phyloP scores from a whole-genome alignment of 768 basidiomycete genomes.

The Chalciporus chontae region DNA sequence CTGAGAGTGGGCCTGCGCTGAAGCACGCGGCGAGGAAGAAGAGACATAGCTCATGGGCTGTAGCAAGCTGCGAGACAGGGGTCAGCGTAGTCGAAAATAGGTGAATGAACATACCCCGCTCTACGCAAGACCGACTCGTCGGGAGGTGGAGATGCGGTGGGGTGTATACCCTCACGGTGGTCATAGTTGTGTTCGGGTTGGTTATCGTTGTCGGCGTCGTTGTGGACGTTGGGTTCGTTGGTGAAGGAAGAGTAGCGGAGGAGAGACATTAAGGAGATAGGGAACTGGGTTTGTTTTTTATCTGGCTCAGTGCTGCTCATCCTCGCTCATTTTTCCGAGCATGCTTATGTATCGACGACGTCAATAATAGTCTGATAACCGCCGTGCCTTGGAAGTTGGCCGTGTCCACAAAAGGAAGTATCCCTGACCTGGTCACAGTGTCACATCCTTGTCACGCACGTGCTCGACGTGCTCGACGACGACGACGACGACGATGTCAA shows the following conservation, averaged over 20 bases:
- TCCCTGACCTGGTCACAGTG: too few species aligned
- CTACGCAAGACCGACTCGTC: constrained; percentile 45
- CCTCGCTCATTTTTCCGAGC: neutral
- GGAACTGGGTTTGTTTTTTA: neutral
- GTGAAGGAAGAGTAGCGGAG: neutral
- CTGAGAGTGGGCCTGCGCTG: constrained; percentile 46
- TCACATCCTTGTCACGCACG: neutral
- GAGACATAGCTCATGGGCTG: constrained; percentile 49
- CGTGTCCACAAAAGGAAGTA: too few species aligned
- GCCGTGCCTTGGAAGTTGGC: too few species aligned
- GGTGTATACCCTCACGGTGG: constrained; percentile 13
- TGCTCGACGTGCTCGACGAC: constrained; percentile 14
- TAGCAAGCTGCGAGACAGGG: constrained; percentile 43
- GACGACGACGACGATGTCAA: constrained; percentile 40
- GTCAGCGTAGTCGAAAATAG: neutral
- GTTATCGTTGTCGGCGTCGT: neutral
- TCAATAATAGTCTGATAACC: too few species aligned
- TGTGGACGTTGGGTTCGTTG: neutral
- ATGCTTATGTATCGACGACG: neutral
- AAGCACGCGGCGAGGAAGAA: constrained; percentile 20
- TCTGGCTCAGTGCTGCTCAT: neutral
- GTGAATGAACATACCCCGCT: constrained; percentile 45
- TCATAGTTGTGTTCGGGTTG: constrained; percentile 1
- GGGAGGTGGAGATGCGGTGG: constrained; percentile 24
- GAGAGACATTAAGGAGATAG: constrained; percentile 11